phyloP scores from a whole-genome alignment of 2,329 filamentous ascomycete species.

The Uncinocarpus reesii region DNA sequence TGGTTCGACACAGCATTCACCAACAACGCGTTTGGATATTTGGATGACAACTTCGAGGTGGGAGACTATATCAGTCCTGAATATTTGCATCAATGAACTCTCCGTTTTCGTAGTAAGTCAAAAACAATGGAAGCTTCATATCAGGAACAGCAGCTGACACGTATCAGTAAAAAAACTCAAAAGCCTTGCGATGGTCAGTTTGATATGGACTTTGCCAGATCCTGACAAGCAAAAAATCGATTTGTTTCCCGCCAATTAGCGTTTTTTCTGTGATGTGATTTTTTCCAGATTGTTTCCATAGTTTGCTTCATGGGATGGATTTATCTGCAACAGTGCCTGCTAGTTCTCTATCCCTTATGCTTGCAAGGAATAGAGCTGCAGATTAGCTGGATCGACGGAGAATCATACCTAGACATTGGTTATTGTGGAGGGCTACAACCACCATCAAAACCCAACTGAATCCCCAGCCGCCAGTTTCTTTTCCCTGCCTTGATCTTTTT shows the following conservation, averaged over 20 bases:
- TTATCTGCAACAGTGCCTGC: neutral
- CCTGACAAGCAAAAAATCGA: too few relatives aligned
- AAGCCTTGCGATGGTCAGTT: neutral
- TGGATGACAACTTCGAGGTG: neutral
- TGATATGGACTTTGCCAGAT: too few relatives aligned
- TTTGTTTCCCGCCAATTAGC: slow-evolving; percentile 1
- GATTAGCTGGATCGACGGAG: too few relatives aligned
- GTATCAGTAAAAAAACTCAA: neutral
- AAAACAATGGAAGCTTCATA: neutral
- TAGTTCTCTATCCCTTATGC: too few relatives aligned
- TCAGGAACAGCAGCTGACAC: neutral
- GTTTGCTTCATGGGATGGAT: neutral
- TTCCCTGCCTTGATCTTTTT: too few relatives aligned
- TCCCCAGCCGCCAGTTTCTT: too few relatives aligned
- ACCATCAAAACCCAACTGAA: too few relatives aligned
- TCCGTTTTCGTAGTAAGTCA: neutral
- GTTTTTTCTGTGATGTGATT: neutral
- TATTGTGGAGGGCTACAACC: too few relatives aligned
- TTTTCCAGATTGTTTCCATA: neutral
- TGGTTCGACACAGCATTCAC: neutral
- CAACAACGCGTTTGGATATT: neutral
- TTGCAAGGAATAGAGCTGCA: too few relatives aligned
- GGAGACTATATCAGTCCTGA: slow-evolving; percentile 2
- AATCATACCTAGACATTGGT: too few relatives aligned
- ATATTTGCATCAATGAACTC: neutral